Base-by-base conservation (phyloP, 768 basidiomycete species). In the Russula compacta region DNA sequence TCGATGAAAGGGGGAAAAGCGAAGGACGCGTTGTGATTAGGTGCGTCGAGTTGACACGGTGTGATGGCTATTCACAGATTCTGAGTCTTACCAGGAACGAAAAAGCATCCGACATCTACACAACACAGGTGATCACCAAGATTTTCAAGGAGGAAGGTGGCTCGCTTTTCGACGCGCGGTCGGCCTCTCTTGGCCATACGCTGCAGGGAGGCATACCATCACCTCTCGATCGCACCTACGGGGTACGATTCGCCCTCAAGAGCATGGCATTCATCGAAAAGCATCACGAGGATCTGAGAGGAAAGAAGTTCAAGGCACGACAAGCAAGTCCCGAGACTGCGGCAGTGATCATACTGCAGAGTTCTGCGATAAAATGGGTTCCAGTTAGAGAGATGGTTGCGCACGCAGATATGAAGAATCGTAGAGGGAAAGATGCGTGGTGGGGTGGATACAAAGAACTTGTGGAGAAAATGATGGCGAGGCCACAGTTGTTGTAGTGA, bases 111-210 rank as follows among this genome's bases (percentile, higher is more conserved):
- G 76, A 76, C 9, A 89, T 98, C 29, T 99, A 98, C 78, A 87
- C 88, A 14, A 95, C 95, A 7, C 85, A 92, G 8, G 81, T 97
- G 57, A 82, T 99, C 67, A 95, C 88, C 62, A 90, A 90, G 72
- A 97, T 99, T 79, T 75, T 98, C 73, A 87, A 88, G 69, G 95
- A 97, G 71, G 95, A 98, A 73, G 97, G 97, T n/a, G 86, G 86
- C 29, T 64, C 78, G 6, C 78, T 98, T 24, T 99, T 98, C 70
- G 97, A 99, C 74, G 85, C 97, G 19, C 87, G 97, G 51, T 89
- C 85, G 19, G 97, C 95, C n/a, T 89, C 92, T 1, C 83, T 99
- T 19, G 97, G 97, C 15, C 97, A 99, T 75, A 98, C 95, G 5
- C 77, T 99, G 3, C 97, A 99, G 69, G 97, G 97, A 8, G 94